Evolutionary conservation across 2,329 filamentous ascomycete species (phyloP).

Genomic region (Penicillium hordei): DNA sequence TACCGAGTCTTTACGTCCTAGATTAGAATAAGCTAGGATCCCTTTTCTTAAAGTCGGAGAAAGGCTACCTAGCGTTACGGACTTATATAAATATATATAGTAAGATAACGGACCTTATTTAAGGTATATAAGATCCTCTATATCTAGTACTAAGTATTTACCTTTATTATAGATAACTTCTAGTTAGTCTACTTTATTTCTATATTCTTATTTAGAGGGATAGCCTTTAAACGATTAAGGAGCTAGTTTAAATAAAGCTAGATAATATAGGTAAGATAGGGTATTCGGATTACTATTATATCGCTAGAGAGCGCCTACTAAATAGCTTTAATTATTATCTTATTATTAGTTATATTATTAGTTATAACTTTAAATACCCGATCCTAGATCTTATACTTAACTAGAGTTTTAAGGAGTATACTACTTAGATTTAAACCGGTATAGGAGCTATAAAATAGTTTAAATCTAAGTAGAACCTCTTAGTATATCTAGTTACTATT

Average conservation of each 20-base stretch:
- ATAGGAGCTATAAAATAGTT: background rate
- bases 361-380: background rate
- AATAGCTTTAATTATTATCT: background rate
- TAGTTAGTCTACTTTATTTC: background rate
- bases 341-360: background rate
- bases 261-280: background rate
- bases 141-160: background rate
- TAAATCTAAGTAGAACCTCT: background rate
- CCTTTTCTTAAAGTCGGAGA: background rate
- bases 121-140: too few species aligned
- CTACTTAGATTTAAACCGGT: background rate
- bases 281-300: background rate
- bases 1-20: background rate
- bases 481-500: background rate
- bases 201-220: background rate
- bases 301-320: background rate
- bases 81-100: background rate
- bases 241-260: background rate
- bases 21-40: background rate
- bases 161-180: background rate
- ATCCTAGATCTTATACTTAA: background rate
- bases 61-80: background rate
- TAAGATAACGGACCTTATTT: too few species aligned
- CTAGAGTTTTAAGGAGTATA: background rate
- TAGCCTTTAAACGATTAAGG: background rate